Evolutionary conservation across 192 early-diverging fungal species (phyloP).

Genomic region (Coemansia sp.): DNA sequence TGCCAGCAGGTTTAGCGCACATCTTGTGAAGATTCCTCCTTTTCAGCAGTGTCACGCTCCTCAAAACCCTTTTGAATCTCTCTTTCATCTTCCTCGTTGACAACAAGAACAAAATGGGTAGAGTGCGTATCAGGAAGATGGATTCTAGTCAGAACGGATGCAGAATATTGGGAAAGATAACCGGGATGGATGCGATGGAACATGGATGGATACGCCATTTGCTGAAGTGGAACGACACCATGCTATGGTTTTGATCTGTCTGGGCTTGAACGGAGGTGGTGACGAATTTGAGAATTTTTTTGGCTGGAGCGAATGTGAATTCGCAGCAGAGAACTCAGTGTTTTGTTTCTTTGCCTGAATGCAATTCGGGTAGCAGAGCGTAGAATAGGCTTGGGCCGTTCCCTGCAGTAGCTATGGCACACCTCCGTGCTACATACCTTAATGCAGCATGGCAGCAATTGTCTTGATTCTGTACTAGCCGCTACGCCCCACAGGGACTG

Average conservation of each 20-base stretch:
- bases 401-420: too few relatives aligned
- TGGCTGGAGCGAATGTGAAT: background rate
- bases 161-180: background rate
- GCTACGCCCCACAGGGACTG: too few relatives aligned
- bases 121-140: conserved; percentile 37
- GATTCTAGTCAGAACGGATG: conserved; percentile 10
- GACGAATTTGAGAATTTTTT: background rate
- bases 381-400: too few relatives aligned
- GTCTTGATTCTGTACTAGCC: too few relatives aligned
- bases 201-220: too few relatives aligned
- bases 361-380: too few relatives aligned
- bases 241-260: background rate
- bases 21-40: conserved; percentile 3
- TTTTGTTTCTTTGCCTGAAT: too few relatives aligned
- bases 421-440: too few relatives aligned
- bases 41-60: conserved; percentile 12
- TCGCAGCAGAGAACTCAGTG: too few relatives aligned
- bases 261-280: background rate
- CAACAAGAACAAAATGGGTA: conserved; percentile 37
- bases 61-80: conserved; percentile 17
- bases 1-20: too few relatives aligned
- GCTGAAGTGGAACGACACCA: too few relatives aligned
- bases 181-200: conserved; percentile 7
- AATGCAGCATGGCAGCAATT: too few relatives aligned
- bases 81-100: conserved; percentile 15